A percentile compares a stretch with the other conserved stretches of the same genome.
Evolutionary conservation across 164 flowering plant genomes (phyloP).

Genomic region (Magnolia officinalis): DNA sequence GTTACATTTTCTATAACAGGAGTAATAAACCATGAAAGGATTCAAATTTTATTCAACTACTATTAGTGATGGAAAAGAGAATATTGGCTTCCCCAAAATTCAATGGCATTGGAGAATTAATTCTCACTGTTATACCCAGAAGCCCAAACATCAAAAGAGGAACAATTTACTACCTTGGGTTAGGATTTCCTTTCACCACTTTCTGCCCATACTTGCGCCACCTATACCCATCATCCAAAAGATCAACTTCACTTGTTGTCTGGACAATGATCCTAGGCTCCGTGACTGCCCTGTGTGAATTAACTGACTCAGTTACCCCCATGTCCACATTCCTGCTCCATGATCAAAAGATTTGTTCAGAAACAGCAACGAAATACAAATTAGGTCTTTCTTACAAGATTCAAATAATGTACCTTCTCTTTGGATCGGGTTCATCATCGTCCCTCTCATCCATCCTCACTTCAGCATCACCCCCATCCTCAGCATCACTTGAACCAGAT

Average conservation of each 20-base stretch:
- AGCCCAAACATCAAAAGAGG: neutral
- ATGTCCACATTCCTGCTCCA: slow-evolving; percentile 47
- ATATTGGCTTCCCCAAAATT: too few species aligned
- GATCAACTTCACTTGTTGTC: slow-evolving; percentile 96
- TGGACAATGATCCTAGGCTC: slow-evolving; percentile 89
- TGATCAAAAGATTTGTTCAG: neutral
- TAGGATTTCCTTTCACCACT: slow-evolving; percentile 91
- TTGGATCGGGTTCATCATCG: slow-evolving; percentile 65
- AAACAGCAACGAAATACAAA: neutral
- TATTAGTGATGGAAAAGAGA: too few species aligned
- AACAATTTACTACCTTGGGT: slow-evolving; percentile 66
- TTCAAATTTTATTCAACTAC: too few species aligned
- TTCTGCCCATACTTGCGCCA: slow-evolving; percentile 99
- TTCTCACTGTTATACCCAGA: neutral
- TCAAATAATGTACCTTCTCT: slow-evolving; percentile 51
- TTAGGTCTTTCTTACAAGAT: neutral
- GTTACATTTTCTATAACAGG: too few species aligned
- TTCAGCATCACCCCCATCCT: slow-evolving; percentile 43
- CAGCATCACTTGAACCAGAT: slow-evolving; percentile 48
- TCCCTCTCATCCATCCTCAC: slow-evolving; percentile 28
- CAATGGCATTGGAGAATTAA: neutral
- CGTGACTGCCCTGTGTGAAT: slow-evolving; percentile 59
- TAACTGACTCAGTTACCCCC: slow-evolving; percentile 30
- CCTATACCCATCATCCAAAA: slow-evolving; percentile 92
- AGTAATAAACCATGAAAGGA: too few species aligned